A percentile compares a stretch with the other conserved stretches of the same genome.
phyloP scores from a whole-genome alignment of 176 grass and related monocot genomes.

The Aegilops umbellulata region DNA sequence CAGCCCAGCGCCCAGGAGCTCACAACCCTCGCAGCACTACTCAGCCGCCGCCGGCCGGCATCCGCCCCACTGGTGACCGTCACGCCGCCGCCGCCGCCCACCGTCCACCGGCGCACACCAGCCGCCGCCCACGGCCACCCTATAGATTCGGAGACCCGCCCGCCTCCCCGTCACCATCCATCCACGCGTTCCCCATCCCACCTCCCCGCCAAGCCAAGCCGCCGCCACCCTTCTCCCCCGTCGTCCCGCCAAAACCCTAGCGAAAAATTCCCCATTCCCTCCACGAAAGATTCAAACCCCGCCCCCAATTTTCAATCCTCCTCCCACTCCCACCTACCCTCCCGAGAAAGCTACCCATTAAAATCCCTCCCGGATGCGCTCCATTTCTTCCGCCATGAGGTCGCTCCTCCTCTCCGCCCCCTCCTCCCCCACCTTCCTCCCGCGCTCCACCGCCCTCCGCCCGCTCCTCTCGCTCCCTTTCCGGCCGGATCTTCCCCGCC shows the following conservation, averaged over 20 bases:
- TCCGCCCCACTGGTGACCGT: background rate
- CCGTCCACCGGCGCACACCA: background rate
- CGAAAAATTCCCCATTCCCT: background rate
- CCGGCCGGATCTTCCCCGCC: background rate
- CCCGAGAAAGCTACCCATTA: background rate
- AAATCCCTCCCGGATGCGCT: conserved; percentile 46
- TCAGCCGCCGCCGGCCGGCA: no score
- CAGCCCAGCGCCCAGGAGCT: background rate
- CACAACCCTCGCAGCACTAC: background rate
- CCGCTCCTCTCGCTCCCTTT: background rate
- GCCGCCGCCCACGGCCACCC: no score
- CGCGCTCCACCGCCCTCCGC: background rate
- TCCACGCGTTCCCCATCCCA: no score
- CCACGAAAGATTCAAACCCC: background rate
- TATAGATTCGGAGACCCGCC: no score
- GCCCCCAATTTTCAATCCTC: background rate
- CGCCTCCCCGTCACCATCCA: no score
- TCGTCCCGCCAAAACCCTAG: background rate
- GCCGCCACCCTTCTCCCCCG: no score
- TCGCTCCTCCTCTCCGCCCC: conserved; percentile 49
- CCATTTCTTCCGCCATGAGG: conserved; percentile 60
- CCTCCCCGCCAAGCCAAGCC: background rate
- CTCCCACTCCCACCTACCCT: background rate
- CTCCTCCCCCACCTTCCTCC: conserved; percentile 19
- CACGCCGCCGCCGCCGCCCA: background rate